Evolutionary conservation across 768 basidiomycete species (phyloP), one percentile per base, ranked within the genome.

Genomic region (Botryobasidium botryosum): DNA sequence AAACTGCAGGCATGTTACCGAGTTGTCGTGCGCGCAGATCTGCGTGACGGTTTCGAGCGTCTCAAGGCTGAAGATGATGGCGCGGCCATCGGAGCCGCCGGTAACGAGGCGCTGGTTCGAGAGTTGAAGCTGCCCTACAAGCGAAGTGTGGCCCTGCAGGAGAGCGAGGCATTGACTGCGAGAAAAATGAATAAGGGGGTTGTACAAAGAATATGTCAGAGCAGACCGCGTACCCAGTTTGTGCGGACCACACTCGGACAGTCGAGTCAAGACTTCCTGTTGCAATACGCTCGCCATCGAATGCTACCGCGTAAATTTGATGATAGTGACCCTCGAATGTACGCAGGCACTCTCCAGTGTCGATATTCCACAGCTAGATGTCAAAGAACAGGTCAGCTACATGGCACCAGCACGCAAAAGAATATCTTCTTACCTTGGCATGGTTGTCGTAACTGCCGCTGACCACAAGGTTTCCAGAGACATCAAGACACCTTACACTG

Each of bases 211-310:
- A 38, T 3, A 6, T 37, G 28, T 35, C 18, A 40, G 17, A 33
- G 20, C 5, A 8, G 37, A 17, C 21, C 29, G 61, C 77, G 52
- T 56, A 90, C 87, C 91, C 91, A 32, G 79, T 78, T 7, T 69
- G 64, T 0, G 84, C 80, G 51, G 81, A 76, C 92, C 92, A 97
- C 0, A 96, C 72, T 3, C 90, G 68, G 3, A 94, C 83, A 1
- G 81, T 86, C n/a, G 86, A 90, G 54, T 96, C 91, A 50, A 92
- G 62, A n/a, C 80, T 80, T 4, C 88, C 91, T 5, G 84, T 84
- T 1, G 78, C 84, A 40, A 91, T 71, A 10, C 74, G 66, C 15
- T 74, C 62, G 0, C 91, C 90, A 53, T 92, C 86, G 51, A 88
- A 91, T 7, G 86, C 85, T 32, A 94, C 82, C 0, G 79, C 74